Conservation (phyloP, 2,329 filamentous ascomycete species). For the Plenodomus lindquistii region DNA sequence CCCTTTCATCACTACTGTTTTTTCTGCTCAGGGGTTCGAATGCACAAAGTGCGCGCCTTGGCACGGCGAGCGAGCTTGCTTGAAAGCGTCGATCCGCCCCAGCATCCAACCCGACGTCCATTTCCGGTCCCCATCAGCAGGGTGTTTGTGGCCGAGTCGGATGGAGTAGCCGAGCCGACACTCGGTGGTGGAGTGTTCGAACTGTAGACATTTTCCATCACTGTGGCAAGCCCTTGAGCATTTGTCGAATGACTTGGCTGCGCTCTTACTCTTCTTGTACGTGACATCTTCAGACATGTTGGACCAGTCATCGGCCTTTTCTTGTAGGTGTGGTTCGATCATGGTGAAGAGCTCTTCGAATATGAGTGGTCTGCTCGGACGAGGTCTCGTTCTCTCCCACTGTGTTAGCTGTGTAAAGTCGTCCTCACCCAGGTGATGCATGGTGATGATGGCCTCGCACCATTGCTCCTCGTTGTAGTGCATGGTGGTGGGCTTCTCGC, state of each 20-base stretch:
- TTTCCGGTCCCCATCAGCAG: constrained; percentile 20
- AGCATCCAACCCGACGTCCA: constrained; percentile 41
- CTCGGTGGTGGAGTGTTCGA: constrained; percentile 32
- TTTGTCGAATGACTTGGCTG: constrained; percentile 30
- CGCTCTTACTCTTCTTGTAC: constrained; percentile 20
- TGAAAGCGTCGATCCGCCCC: constrained; percentile 34
- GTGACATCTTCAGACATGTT: constrained; percentile 38
- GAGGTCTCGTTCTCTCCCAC: constrained; percentile 31
- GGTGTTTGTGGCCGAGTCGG: constrained; percentile 33
- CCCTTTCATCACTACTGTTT: background rate
- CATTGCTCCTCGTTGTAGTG: constrained; percentile 47
- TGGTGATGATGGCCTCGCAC: constrained; percentile 49
- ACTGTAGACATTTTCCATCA: constrained; percentile 38
- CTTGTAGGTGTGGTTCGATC: constrained; percentile 31
- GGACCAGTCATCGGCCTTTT: constrained; percentile 35
- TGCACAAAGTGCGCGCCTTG: constrained; percentile 40
- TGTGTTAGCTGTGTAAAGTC: constrained; percentile 32
- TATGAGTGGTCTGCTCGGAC: constrained; percentile 31
- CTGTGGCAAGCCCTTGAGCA: constrained; percentile 35
- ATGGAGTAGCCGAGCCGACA: constrained; percentile 35
- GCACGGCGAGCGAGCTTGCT: constrained; percentile 33
- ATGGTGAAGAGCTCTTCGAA: constrained; percentile 40
- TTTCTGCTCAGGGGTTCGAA: constrained; percentile 33
- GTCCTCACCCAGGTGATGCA: constrained; percentile 40
- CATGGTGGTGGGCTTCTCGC: constrained; percentile 45